phyloP scores from a whole-genome alignment of 108 stramenopile genomes.

The Stephanodiscus minutulus region DNA sequence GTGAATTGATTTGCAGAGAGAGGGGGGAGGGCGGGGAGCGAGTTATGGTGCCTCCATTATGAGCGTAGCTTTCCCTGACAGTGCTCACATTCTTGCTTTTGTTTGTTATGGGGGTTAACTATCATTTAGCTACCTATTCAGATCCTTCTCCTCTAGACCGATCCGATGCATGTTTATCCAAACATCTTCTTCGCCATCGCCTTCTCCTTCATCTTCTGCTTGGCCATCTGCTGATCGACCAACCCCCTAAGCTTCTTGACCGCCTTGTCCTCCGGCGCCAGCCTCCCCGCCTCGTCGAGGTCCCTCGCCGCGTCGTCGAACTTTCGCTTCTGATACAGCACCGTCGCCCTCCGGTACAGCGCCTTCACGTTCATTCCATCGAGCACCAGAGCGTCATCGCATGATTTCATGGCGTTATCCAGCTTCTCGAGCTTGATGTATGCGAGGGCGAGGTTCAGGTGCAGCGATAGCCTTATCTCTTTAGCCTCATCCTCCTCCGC shows the following conservation, averaged over 20 bases:
- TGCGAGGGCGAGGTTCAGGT: slow-evolving; percentile 58
- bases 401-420: slow-evolving; percentile 50
- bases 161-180: slow-evolving; percentile 19
- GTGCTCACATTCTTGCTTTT: too few species aligned
- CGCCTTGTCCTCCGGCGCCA: slow-evolving; percentile 61
- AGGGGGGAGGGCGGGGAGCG: too few species aligned
- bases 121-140: too few species aligned
- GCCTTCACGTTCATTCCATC: slow-evolving; percentile 54
- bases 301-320: slow-evolving; percentile 61
- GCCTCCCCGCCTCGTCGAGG: slow-evolving; percentile 43
- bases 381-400: slow-evolving; percentile 57
- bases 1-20: too few species aligned
- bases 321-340: slow-evolving; percentile 54
- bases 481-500: slow-evolving; percentile 56
- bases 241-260: slow-evolving; percentile 46
- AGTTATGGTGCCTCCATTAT: too few species aligned
- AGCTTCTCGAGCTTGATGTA: slow-evolving; percentile 57
- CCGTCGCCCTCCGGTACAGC: slow-evolving; percentile 56
- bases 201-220: slow-evolving; percentile 62
- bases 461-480: slow-evolving; percentile 48
- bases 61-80: too few species aligned
- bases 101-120: too few species aligned
- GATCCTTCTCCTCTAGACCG: too few species aligned
- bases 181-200: slow-evolving; percentile 72
- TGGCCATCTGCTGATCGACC: slow-evolving; percentile 51